Evolutionary conservation across 1,139 yeast genomes (phyloP), one percentile per base, ranked within the genome.

Genomic region (Yamadazyma trypodendri): DNA sequence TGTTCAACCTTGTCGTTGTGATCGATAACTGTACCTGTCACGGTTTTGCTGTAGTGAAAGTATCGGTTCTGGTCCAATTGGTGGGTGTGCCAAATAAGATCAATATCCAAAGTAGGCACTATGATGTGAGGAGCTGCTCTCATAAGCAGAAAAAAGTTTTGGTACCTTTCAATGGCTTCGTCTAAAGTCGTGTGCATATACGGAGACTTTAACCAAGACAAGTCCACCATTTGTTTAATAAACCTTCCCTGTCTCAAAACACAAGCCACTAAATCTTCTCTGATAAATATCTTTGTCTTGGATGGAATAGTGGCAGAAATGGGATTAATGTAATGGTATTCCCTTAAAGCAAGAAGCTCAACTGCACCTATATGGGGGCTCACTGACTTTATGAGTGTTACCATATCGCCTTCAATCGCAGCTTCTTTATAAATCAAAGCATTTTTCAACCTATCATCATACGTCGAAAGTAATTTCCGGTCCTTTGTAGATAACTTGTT

Each of bases 61-160:
- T 31, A 31, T 3, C 6, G 8, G n/a, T 22, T 3, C 10, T 13
- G 34, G 16, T 23, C 20, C 13, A 68, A 46, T 40, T 62, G 70
- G 40, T 67, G 73, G 4, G 72, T 65, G 40, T 65, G 72, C 73
- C 74, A 68, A 2, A 61, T 52, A 31, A 68, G 50, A 41, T 68
- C 73, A 20, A 68, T 59, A 40, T 68, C 73, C 33, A 68, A 47
- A 0, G 73, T 65, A 0, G 74, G 74, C 1, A 68, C 67, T 16
- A 60, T 44, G 33, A 56, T 45, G 11, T 21, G 34, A 6, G 31
- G 31, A 2, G 43, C 24, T 8, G 23, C 10, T 15, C 16, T 18
- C 34, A 42, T 37, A 24, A 65, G 29, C 7, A 37, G 37, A 29
- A 63, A 50, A 38, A 64, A 66, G 20, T 61, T 46, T 2, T 40